Base-by-base conservation (phyloP, 208 protist genomes). In the Leishmania guyanensis region DNA sequence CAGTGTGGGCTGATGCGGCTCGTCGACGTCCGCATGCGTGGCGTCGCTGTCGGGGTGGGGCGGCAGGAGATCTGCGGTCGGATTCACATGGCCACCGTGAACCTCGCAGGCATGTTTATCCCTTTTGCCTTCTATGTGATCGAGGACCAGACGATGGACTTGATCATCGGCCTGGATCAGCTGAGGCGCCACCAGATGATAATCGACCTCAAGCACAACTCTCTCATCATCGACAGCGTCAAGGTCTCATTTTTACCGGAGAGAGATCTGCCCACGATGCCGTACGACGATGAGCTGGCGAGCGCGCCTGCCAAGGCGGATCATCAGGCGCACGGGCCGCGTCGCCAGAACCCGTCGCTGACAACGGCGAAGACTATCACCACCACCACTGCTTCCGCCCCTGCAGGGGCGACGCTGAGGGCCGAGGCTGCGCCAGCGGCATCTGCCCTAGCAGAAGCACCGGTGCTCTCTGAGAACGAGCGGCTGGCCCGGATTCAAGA, bases 111-210 rank as follows among this genome's bases (percentile, higher is more conserved):
- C 16, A 68, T 93, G 29, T 82, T 92, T 78, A 91, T 99, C 53
- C 85, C 92, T 46, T 92, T 93, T 39, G 93, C 97, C 29, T 94
- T 99, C 72, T 90, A 84, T 22, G 93, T 99, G n/a, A 81, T 99
- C 8, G 92, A 98, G 65, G 82, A 93, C 39, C 89, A 96, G 75
- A 64, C 84, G 36, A 95, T 98, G 12, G 97, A 99, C 70, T 87
- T 99, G 75, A 93, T 99, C 43, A 92, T 99, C 65, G 98, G 98
- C 22, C 92, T 99, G 6, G 98, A 99, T 81, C 97, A 98, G 87
- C 88, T 99, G 46, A 92, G 85, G 82, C 89, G 96, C 26, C 95
- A 98, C 62, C 90, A 91, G 73, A 94, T 95, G 86, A 26, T 84
- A 22, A 91, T 98, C 62, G 89, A 98, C 75, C 83, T 98, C 46